Base-by-base conservation (phyloP, 108 stramenopile species). In the Bacterosira constricta region DNA sequence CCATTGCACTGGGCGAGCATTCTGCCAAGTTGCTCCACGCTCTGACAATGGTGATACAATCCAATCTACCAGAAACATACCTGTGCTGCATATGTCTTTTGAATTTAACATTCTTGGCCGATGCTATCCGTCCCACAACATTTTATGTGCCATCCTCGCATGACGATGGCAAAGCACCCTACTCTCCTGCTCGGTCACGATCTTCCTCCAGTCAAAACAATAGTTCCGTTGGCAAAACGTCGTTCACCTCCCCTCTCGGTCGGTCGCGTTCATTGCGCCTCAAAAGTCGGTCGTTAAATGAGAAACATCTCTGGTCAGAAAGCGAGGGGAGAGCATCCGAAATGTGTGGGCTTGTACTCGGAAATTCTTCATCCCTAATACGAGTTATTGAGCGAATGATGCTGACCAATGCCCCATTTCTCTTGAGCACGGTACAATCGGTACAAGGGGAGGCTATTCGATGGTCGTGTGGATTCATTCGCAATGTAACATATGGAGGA, bases 21-120 rank as follows among this genome's bases (percentile, higher is more conserved):
- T 57, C 65, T 1, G 4, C 62, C 21, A 21, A 44, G 4, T 44
- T 86, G 21, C 38, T 86, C 7, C 23, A 67, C 0, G 63, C 66
- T 1, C 53, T 86, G 60, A 49, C 69, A 17, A 23, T 6, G 6
- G 63, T 83, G 1, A 71, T 86, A 26, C 59, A 51, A 20, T 12
- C 15, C 20, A 62, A 61, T 35, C 54, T 69, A 0, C 69, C 85
- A n/a, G 75, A 79, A 36, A 27, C 77, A 13, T 78, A 86, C 49
- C 25, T 86, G 17, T 79, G 77, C 52, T 59, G 50, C 30, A 75
- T 81, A 7, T 86, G 81, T 57, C 59, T 86, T 1, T 60, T 73
- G 59, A 86, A 86, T 58, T 31, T 86, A 25, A 71, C 72, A 9
- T 76, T 77, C 55, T 54, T 74, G 64, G 74, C 59, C 4, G 75